Evolutionary conservation across 2,329 filamentous ascomycete species (phyloP), one percentile per base, ranked within the genome.

Genomic region (Didymella keratinophila): DNA sequence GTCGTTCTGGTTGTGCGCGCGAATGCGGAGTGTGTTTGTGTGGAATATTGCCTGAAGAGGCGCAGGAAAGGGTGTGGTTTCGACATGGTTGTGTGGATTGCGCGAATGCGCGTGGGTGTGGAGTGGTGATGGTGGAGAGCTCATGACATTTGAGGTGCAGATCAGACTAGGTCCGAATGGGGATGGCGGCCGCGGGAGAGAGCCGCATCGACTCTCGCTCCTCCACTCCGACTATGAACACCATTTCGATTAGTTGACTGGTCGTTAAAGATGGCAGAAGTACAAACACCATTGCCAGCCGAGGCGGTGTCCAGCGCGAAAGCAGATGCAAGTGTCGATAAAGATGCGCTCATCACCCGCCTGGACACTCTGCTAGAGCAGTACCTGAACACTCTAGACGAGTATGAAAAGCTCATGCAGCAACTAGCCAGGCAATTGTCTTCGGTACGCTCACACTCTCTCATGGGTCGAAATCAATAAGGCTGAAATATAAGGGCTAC

Each of bases 341-440:
- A 68, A 58, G 66, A 72, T 14, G 63, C 56, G 9, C 65, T 80
- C 27, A 58, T 81, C 69, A 70, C 71, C 65, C 64, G 67, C 30
- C 85, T 93, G 54, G 90, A 93, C 73, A 63, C 69, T 48, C 82
- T 92, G 27, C 80, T 92, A 23, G 83, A 85, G 73, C 83, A 80
- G 32, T 92, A 93, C 71, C 84, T 94, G 10, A 61, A 72, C 52
- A 81, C 90, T 1, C 78, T 93, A 1, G 83, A 93, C 72, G 79
- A 87, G 67, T 93, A 93, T 78, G 85, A 86, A 12, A 74, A 76
- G 20, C 82, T 90, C 3, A 85, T 86, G 58, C 71, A 78, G 25
- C 73, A 82, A 42, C 81, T 93, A 36, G 79, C 80, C 42, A 70
- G 73, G 12, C 77, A 85, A 20, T 84, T 91, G 63, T 78, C 83